Evolutionary conservation across 108 stramenopile species (phyloP).

Genomic region (Pseudonitzschia pungens): DNA sequence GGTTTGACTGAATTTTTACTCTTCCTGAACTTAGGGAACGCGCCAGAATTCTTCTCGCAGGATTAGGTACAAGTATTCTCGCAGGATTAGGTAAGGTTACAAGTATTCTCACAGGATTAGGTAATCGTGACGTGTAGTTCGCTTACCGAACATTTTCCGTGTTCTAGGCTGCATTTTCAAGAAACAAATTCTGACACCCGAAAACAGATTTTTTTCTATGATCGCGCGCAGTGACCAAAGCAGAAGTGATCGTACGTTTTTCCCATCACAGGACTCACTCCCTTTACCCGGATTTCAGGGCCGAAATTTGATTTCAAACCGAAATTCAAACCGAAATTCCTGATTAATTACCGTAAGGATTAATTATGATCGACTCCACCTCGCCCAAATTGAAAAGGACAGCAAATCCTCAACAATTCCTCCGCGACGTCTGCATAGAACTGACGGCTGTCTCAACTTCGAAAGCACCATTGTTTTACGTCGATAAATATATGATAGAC

Average conservation of each 20-base stretch:
- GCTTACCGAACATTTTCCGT: not conserved
- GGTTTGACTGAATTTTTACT: constrained; percentile 4
- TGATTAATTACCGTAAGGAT: no score
- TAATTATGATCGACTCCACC: no score
- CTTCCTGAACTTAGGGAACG: not conserved
- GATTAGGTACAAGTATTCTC: not conserved
- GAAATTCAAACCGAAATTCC: no score
- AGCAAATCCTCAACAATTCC: no score
- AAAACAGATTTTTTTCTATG: not conserved
- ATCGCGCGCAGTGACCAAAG: not conserved
- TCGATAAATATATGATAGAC: not conserved
- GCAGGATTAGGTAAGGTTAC: not conserved
- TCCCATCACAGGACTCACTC: not conserved
- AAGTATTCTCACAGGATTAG: no score
- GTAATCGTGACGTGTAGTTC: not conserved
- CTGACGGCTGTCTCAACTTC: no score
- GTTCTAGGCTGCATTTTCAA: not conserved
- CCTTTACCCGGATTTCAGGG: no score
- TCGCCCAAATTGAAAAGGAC: no score
- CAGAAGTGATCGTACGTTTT: not conserved
- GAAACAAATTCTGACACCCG: not conserved
- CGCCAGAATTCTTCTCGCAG: not conserved
- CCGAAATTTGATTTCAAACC: no score
- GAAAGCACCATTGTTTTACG: no score
- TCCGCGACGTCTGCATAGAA: no score